Base-by-base conservation (phyloP, 2,329 filamentous ascomycete genomes). In the Coniosporium tulheliwenetii region DNA sequence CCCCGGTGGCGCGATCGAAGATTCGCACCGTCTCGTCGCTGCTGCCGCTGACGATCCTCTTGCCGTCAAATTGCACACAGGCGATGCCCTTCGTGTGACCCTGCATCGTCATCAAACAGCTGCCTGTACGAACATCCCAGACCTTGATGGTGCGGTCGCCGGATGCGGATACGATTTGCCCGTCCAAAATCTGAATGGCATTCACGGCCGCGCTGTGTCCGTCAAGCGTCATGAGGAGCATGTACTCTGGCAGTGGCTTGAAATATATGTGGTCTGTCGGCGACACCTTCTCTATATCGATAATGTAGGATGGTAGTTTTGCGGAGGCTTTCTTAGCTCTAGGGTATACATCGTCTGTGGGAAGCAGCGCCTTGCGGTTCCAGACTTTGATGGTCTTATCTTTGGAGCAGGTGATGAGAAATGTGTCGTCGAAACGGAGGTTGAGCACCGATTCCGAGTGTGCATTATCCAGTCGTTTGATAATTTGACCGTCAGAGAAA, bases 351-450 rank as follows among this genome's bases (percentile, higher is more conserved):
- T 58, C 52, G 36, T 62, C 58, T 8, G 60, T 61, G 2, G 58
- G 54, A 39, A 54, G 45, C 37, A 68, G 53, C 40, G 59, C 53
- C 13, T 67, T 71, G 5, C 91, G 78, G 57, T 89, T 96, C 74
- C 93, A 98, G 13, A 98, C 79, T 60, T 95, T 95, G 67, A 98
- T 94, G 0, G 81, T 81, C 59, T 87, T 93, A 60, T 98, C 91
- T 58, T 98, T 98, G 38, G 89, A 96, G 53, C 91, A 96, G 0
- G 91, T 98, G 10, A 96, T 85, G 3, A 98, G 70, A 46, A 93
- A 93, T 8, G 85, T 76, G 48, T 85, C 80, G 55, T 96, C 87
- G 49, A 96, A 98, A 45, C 84, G 77, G 42, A 98, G 77, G 53
- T 96, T 96, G 12, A 98, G 67, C 0, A 98, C 87, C 0, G 89